These are phyloP conservation scores for Anthracocystis panici-leucophaei DNA, from an alignment of 1,284 basidiomycete species.

Conservation along the genomic window DNA sequence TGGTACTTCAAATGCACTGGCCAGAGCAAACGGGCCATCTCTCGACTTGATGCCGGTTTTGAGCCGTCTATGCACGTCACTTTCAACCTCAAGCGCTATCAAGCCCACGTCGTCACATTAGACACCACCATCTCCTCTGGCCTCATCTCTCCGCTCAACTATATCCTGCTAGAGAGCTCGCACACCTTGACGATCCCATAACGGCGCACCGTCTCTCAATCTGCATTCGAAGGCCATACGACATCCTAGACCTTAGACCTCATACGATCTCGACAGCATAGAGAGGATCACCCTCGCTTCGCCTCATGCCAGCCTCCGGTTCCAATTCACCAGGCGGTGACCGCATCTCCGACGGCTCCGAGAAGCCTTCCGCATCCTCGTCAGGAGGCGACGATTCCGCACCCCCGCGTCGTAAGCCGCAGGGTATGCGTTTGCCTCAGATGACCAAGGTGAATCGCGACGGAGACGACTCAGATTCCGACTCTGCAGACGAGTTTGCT, in stretches of 20 bases:
- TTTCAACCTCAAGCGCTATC: too few species aligned
- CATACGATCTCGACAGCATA: not conserved
- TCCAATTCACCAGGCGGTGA: not conserved
- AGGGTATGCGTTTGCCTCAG: slow-evolving; percentile 30
- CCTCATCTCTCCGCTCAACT: too few species aligned
- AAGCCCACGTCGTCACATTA: too few species aligned
- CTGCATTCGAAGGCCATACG: not conserved
- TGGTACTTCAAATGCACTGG: too few species aligned
- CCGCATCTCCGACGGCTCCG: slow-evolving; percentile 5
- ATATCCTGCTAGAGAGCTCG: too few species aligned
- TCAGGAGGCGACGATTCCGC: slow-evolving; percentile 3
- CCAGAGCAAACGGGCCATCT: too few species aligned
- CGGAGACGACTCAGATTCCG: slow-evolving; percentile 37
- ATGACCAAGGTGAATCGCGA: slow-evolving; percentile 48
- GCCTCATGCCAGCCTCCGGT: slow-evolving; percentile 6
- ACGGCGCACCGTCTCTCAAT: not conserved
- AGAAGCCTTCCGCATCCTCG: slow-evolving; percentile 13
- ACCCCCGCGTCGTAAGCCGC: slow-evolving; percentile 22
- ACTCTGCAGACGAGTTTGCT: slow-evolving; percentile 48
- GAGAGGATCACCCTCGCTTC: not conserved
- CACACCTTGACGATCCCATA: too few species aligned
- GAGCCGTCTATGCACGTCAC: too few species aligned
- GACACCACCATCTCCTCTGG: too few species aligned
- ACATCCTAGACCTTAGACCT: not conserved
- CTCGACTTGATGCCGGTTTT: too few species aligned